Conservation (phyloP, 2,329 filamentous ascomycete genomes). For the Cladorrhinum sp. region DNA sequence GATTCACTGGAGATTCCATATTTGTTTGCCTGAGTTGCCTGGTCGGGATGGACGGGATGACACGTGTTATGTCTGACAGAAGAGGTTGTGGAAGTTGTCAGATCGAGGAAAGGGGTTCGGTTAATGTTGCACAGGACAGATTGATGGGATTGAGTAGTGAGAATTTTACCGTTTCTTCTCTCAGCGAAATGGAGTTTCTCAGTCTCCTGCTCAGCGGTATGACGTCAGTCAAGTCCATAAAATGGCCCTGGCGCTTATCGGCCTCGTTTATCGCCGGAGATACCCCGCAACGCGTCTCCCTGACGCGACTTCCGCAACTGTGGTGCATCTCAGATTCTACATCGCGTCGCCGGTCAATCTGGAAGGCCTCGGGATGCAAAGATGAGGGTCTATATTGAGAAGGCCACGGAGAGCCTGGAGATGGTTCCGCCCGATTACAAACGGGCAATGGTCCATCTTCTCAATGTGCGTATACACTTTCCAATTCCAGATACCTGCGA, state of each 20-base stretch:
- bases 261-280: neutral
- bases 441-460: neutral
- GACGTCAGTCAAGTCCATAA: neutral
- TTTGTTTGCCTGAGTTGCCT: too few species aligned
- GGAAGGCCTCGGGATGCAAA: neutral
- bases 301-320: neutral
- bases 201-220: neutral
- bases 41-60: too few species aligned
- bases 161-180: neutral
- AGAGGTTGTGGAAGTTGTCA: too few species aligned
- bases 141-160: neutral
- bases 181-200: too few species aligned
- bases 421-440: neutral
- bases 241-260: neutral
- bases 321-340: neutral
- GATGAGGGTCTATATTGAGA: neutral
- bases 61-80: too few species aligned
- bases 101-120: too few species aligned
- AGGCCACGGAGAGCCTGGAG: neutral
- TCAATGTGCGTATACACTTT: neutral
- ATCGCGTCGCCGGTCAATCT: neutral
- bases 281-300: slow-evolving; percentile 10
- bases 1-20: too few species aligned
- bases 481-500: too few species aligned
- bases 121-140: too few species aligned